A percentile compares a stretch with the other conserved stretches of the same genome.
Conservation (phyloP, 345 rosid genomes). For the Syzygium aromaticum region DNA sequence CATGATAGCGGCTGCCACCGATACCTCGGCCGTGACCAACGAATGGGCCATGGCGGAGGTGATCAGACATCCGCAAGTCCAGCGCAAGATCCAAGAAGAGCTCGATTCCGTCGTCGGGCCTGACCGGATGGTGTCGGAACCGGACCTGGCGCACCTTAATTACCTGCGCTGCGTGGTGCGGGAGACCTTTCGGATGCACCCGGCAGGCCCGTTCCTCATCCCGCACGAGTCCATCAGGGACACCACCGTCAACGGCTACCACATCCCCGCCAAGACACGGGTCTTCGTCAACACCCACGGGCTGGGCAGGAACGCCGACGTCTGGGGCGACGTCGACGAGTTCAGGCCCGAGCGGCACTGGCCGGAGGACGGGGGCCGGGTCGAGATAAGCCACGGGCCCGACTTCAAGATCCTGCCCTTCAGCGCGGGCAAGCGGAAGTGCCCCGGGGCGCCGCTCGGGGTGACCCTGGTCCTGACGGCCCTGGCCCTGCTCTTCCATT, state of each 20-base stretch:
- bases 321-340: constrained; percentile 65
- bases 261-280: constrained; percentile 78
- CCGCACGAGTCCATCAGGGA: constrained; percentile 72
- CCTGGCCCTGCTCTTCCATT: constrained; percentile 79
- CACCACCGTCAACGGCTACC: constrained; percentile 61
- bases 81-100: constrained; percentile 59
- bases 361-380: constrained; percentile 46
- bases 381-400: constrained; percentile 88
- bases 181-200: constrained; percentile 91
- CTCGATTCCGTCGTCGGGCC: constrained; percentile 59
- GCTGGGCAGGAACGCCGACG: constrained; percentile 58
- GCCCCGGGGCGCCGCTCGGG: constrained; percentile 94
- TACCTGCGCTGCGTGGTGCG: constrained; percentile 91
- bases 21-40: constrained; percentile 88
- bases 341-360: constrained; percentile 83
- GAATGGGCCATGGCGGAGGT: constrained; percentile 99
- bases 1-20: constrained; percentile 96
- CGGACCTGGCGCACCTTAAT: constrained; percentile 57
- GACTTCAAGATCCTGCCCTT: constrained; percentile 88
- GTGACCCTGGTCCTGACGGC: constrained; percentile 76
- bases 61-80: constrained; percentile 71
- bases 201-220: constrained; percentile 87
- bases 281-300: constrained; percentile 93
- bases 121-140: constrained; percentile 57
- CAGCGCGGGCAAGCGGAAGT: constrained; percentile 82